Evolutionary conservation across 495 filamentous ascomycete genomes (phyloP), one percentile per base, ranked within the genome.

Genomic region (Articulospora tetracladia): DNA sequence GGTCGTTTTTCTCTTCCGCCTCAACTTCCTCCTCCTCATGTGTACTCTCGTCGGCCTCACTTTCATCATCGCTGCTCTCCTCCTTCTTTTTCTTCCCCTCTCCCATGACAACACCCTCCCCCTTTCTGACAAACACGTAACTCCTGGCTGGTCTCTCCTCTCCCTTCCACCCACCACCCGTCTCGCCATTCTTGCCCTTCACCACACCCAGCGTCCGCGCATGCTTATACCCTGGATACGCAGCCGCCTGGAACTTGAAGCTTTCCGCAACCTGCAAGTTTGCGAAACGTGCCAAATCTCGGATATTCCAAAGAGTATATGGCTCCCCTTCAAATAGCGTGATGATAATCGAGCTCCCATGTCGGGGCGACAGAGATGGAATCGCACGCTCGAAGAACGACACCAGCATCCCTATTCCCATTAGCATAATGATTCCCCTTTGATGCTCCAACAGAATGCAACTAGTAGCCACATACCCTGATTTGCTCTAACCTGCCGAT

Each of bases 301-400:
- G 83, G 30, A 97, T 83, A 72, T 98, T 96, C 94, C 94, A 98
- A 12, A 97, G 78, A 10, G 90, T 92, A 71, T 98, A 98, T 1
- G 93, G 94, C 68, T 93, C 85, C 39, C 87, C 89, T 72, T 97
- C 93, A 69, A 98, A 98, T 4, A 97, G 71, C 1, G 92, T 95
- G 1, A 98, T 85, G 20, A 96, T 68, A 44, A 97, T 88, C 36
- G 83, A 83, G 2, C 91, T 91, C 10, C 61, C 54, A 17, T 32
- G 17, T 7, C 67, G 69, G n/a, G 67, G 76, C 50, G 68, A 75
- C 11, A 74, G 60, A 2, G 71, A 72, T 20, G 71, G 69, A 27
- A 72, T 65, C 7, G 77, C 85, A 10, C 81, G 75, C 61, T 81
- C 79, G 76, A 97, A 97, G 72, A 96, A 96, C 4, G 76, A 79